Evolutionary conservation across 805 yeast species (phyloP), one percentile per base, ranked within the genome.

Genomic region (Saccharomycopsis oosterbeekiorum): DNA sequence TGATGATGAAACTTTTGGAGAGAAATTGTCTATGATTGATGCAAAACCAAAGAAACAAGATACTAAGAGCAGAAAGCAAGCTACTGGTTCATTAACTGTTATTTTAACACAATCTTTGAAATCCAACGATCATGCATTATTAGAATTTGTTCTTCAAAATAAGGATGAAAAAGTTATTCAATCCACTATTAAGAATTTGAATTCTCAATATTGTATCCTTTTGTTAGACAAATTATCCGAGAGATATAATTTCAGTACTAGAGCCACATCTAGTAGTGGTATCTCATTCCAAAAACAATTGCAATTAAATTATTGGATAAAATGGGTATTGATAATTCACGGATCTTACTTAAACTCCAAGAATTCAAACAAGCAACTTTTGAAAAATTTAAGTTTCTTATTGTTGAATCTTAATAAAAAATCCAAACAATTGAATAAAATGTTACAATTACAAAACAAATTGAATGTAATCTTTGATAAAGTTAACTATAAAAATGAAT

Each of bases 101-200:
- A 83, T 94, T n/a, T 77, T 94, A 55, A 78, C 92, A 14, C 99
- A 94, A 75, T 93, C 99, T 0, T 78, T 94, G 64, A 85, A 83
- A 68, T 85, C 96, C 21, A 89, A 88, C 68, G 99, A 94, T 71
- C 91, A 85, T 68, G 76, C 94, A 10, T 76, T 94, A 61, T 78
- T 94, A 64, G 98, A 94, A 71, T 83, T 89, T 2, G 96, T 96
- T 12, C 78, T 94, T 65, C 70, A 75, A 64, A 76, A 77, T 62
- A 71, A 78, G 24, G 84, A 83, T 65, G 81, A 82, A 57, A 76
- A 71, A 29, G 77, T 80, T 61, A 78, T 84, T 62, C 78, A 80
- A 70, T 73, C 78, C 14, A 80, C 88, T 0, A 78, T 87, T 51
- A 78, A 80, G 65, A 73, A 83, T 58, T 73, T 88, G 50, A 80